A percentile compares a stretch with the other conserved stretches of the same genome.
Evolutionary conservation across 331 rosid genomes (phyloP).

Genomic region (Spiraea crenata): DNA sequence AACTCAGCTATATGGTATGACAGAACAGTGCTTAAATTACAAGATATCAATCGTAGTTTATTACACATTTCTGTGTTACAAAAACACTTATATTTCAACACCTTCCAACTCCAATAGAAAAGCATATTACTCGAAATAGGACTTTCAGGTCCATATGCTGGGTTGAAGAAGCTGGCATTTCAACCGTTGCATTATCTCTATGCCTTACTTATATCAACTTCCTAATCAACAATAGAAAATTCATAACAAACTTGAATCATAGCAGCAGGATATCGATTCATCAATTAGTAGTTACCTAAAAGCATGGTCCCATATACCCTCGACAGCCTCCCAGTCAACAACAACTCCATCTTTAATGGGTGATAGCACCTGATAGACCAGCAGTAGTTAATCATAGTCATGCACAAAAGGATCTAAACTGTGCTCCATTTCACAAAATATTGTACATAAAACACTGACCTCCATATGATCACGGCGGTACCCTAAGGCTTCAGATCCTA

Average conservation of each 20-base stretch:
- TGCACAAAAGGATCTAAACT: neutral
- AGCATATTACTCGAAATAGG: neutral
- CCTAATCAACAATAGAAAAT: neutral
- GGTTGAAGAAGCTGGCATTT: neutral
- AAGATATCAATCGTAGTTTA: neutral
- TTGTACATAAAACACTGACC: slow-evolving; percentile 39
- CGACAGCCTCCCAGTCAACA: slow-evolving; percentile 97
- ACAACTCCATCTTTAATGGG: slow-evolving; percentile 88
- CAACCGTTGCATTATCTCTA: neutral
- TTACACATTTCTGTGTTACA: neutral
- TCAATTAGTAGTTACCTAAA: slow-evolving; percentile 56
- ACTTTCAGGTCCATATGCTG: neutral
- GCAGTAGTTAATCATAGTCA: slow-evolving; percentile 10
- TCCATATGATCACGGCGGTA: slow-evolving; percentile 94
- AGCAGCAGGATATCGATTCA: neutral
- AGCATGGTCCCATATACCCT: slow-evolving; percentile 98
- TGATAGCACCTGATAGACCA: slow-evolving; percentile 62
- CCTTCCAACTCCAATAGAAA: neutral
- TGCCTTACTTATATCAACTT: neutral
- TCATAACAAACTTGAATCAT: neutral
- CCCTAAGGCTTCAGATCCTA: slow-evolving; percentile 92
- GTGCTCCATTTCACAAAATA: slow-evolving; percentile 1
- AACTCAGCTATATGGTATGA: no score
- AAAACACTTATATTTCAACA: neutral
- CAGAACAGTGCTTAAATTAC: no score